phyloP scores from a whole-genome alignment of 352 stramenopile species.

The Phytophthora citrophthora region DNA sequence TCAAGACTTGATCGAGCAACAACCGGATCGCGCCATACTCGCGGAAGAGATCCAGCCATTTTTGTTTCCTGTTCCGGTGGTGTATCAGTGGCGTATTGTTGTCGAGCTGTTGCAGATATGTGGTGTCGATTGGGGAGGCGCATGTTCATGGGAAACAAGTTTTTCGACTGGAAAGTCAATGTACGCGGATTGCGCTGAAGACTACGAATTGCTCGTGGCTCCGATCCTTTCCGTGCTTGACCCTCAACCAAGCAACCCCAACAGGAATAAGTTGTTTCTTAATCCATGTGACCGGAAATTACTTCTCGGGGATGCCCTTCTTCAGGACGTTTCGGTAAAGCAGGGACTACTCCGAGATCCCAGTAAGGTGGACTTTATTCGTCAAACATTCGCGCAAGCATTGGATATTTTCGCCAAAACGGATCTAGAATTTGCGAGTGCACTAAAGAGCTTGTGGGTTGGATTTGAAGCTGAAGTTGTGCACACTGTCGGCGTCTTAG shows the following conservation, averaged over 20 bases:
- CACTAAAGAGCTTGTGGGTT: constrained; percentile 59
- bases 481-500: neutral
- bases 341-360: constrained; percentile 31
- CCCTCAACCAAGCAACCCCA: constrained; percentile 7
- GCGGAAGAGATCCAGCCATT: constrained; percentile 84
- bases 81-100: constrained; percentile 41
- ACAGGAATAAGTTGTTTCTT: constrained; percentile 35
- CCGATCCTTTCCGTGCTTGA: constrained; percentile 60
- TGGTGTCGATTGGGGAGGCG: constrained; percentile 46
- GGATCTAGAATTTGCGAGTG: constrained; percentile 19
- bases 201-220: constrained; percentile 41
- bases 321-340: constrained; percentile 35
- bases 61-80: constrained; percentile 60
- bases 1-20: constrained; percentile 55
- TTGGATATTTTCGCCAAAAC: constrained; percentile 27
- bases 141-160: constrained; percentile 23
- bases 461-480: constrained; percentile 48
- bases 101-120: constrained; percentile 49
- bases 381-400: constrained; percentile 38
- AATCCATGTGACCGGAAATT: constrained; percentile 27
- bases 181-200: constrained; percentile 46
- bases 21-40: constrained; percentile 69
- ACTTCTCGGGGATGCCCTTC: constrained; percentile 30
- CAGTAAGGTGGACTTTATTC: constrained; percentile 54
- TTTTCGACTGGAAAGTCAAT: constrained; percentile 20